Evolutionary conservation across 768 basidiomycete species (phyloP).

Genomic region (Suillus paluster): DNA sequence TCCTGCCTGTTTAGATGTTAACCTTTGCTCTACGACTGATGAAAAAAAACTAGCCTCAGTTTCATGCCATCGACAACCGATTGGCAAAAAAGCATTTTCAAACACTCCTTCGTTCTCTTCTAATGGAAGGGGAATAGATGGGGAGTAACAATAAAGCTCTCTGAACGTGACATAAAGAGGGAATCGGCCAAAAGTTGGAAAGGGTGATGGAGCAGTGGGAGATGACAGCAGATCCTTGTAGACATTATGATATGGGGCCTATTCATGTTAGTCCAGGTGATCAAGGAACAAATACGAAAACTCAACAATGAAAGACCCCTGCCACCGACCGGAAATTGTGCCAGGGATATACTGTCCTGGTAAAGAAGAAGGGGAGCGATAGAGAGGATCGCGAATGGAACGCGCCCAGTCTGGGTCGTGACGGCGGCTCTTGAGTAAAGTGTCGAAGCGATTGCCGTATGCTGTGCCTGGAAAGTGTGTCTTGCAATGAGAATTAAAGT

Average conservation of each 20-base stretch:
- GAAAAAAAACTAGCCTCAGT: conserved; percentile 26
- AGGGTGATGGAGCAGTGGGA: conserved; percentile 37
- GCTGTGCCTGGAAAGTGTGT: conserved; percentile 39
- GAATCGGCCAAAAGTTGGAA: conserved; percentile 42
- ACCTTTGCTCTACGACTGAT: background rate
- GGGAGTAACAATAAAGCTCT: conserved; percentile 50
- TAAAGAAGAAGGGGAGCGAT: conserved; percentile 4
- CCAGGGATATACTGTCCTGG: conserved; percentile 44
- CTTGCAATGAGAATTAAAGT: conserved; percentile 46
- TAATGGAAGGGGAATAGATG: conserved; percentile 37
- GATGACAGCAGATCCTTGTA: conserved; percentile 44
- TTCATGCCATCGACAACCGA: conserved; percentile 39
- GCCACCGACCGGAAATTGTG: conserved; percentile 52
- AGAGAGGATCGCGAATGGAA: conserved; percentile 17
- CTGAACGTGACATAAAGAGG: conserved; percentile 54
- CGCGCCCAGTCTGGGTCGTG: conserved; percentile 38
- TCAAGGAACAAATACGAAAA: background rate
- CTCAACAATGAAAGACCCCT: conserved; percentile 50
- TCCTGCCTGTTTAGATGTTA: conserved; percentile 25
- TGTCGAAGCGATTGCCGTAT: conserved; percentile 26
- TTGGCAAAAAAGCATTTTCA: conserved; percentile 52
- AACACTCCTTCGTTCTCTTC: conserved; percentile 40
- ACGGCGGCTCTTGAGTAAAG: conserved; percentile 29
- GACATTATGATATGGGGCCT: conserved; percentile 45
- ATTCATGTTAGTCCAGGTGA: conserved; percentile 6